Base-by-base conservation (phyloP, 2,329 filamentous ascomycete species). In the Apiospora saccharicola region DNA sequence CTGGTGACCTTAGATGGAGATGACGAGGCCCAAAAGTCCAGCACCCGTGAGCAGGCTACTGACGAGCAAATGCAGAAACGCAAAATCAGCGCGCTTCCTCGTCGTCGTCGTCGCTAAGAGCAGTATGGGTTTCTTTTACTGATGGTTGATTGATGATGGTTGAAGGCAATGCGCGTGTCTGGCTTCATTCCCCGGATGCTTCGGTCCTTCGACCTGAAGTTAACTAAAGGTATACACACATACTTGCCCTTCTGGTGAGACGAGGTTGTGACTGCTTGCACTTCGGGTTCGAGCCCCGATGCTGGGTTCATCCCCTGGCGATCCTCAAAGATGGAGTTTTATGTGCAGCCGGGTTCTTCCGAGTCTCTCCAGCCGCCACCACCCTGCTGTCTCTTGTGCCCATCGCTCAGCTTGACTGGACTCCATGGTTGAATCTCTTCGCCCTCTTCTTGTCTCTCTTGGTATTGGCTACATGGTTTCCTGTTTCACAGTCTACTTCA, bases 381-480 rank as follows among this genome's bases (percentile, higher is more conserved):
- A n/a, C 19, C 34, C 30, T n/a, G 19, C 41, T n/a, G 14, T 19
- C 57, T 19, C 34, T 22, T 64, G 14, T 22, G 34, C 30, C 30
- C 6, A 30, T 37, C 30, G 10, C 41, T 41, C 30, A 41, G 30
- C 34, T 64, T 41, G 30, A 19, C 34, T 41, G 8, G 30, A 37
- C 41, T 8, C 8, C 34, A 64, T 64, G 57, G 34, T 34, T 34
- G 41, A 24, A 34, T 10, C 12, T 64, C 57, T n/a, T 1, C 19
- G 10, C 10, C 34, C 37, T 41, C 22, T 12, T 49, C 46, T 49
- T 34, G 37, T 24, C 34, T 34, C 57, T 41, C 57, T 64, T 3
- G 57, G 57, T 41, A n/a, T 64, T 41, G 57, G 34, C 57, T 64
- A 64, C 34, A 64, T 64, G 57, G 57, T 64, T 41, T n/a, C 57